phyloP scores from a whole-genome alignment of 2,329 filamentous ascomycete species.

The Claviceps quebecensis region DNA sequence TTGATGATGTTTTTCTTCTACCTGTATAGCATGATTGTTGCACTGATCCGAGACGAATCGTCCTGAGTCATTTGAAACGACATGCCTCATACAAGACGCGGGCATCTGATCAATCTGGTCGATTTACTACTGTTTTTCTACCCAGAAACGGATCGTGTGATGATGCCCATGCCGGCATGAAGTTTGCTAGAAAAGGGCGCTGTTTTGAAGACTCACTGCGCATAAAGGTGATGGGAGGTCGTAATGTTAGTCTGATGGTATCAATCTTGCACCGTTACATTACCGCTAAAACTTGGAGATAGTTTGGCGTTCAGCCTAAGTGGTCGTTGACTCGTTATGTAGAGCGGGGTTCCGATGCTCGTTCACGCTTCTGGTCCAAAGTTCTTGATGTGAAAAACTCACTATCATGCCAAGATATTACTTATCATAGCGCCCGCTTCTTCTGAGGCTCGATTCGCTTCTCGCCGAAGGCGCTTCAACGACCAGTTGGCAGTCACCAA shows the following conservation, averaged over 20 bases:
- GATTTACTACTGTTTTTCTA: background rate
- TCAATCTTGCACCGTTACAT: conserved; percentile 16
- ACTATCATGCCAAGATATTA: too few species aligned
- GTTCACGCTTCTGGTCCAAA: too few species aligned
- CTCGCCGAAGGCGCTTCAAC: too few species aligned
- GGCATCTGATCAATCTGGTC: background rate
- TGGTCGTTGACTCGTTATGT: background rate
- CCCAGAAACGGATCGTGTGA: background rate
- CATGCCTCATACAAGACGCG: background rate
- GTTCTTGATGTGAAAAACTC: too few species aligned
- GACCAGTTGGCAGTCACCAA: too few species aligned
- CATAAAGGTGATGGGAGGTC: conserved; percentile 14
- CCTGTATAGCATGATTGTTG: conserved; percentile 96
- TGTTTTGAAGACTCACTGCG: conserved; percentile 9
- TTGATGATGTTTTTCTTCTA: conserved; percentile 99
- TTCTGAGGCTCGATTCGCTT: too few species aligned
- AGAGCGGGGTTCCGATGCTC: too few species aligned
- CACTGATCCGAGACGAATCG: conserved; percentile 88
- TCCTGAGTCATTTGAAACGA: conserved; percentile 40
- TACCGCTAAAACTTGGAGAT: conserved; percentile 17
- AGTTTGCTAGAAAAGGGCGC: background rate
- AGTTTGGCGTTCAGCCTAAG: conserved; percentile 13
- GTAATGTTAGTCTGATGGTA: conserved; percentile 13
- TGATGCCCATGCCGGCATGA: background rate
- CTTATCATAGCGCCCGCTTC: too few species aligned